Conservation (phyloP, 208 protist species). For the Acanthamoeba divionensis region DNA sequence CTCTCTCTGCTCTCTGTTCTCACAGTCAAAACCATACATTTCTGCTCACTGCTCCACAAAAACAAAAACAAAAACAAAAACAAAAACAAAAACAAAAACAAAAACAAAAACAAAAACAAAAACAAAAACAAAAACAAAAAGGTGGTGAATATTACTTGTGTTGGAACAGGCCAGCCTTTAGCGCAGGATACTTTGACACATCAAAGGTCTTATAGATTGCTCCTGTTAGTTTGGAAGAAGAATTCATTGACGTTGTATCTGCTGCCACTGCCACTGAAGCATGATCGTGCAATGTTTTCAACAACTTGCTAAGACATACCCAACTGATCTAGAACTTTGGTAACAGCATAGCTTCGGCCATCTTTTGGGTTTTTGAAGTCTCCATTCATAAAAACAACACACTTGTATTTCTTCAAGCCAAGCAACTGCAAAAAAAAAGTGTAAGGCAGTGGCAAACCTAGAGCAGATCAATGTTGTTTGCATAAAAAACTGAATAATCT, state of each 20-base stretch:
- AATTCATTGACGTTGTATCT: too few relatives aligned
- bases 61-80: not conserved
- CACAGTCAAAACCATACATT: too few relatives aligned
- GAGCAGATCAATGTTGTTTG: too few relatives aligned
- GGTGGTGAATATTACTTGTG: not conserved
- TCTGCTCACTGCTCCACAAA: too few relatives aligned
- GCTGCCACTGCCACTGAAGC: too few relatives aligned
- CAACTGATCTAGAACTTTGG: not conserved
- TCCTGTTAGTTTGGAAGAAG: not conserved
- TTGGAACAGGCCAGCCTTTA: slow-evolving; percentile 10
- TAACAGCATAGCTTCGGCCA: not conserved
- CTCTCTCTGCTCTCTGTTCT: too few relatives aligned
- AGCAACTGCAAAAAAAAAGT: slow-evolving; percentile 31
- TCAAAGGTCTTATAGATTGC: slow-evolving; percentile 38
- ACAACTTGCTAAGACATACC: too few relatives aligned
- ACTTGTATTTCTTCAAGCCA: slow-evolving; percentile 42
- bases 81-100: not conserved
- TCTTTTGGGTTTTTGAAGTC: not conserved
- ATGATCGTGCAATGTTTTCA: too few relatives aligned
- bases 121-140: not conserved
- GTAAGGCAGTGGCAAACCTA: too few relatives aligned
- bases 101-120: not conserved
- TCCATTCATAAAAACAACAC: slow-evolving; percentile 30
- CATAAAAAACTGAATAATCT: too few relatives aligned
- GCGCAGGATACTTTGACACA: not conserved